Evolutionary conservation across 371 early-diverging fungal species (phyloP).

Genomic region (Mucor circinelloides): DNA sequence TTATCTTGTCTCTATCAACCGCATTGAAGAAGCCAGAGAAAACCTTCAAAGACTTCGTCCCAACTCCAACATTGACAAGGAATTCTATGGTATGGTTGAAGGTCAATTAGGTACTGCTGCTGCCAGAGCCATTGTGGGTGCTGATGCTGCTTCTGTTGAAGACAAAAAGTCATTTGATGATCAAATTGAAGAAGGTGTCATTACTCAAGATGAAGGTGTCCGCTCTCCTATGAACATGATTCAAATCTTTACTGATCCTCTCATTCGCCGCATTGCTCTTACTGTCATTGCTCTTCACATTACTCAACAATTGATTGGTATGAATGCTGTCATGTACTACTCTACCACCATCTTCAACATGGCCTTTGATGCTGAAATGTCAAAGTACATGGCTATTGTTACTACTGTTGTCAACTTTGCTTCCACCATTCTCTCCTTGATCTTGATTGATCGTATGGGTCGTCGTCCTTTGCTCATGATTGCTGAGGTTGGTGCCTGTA

Average conservation of each 20-base stretch:
- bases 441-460: slow-evolving; percentile 66
- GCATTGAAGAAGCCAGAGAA: slow-evolving; percentile 17
- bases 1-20: slow-evolving; percentile 17
- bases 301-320: slow-evolving; percentile 81
- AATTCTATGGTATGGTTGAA: slow-evolving; percentile 60
- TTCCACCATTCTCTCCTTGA: slow-evolving; percentile 51
- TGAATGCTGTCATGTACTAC: slow-evolving; percentile 84
- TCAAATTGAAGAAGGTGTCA: slow-evolving; percentile 9
- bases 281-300: slow-evolving; percentile 49
- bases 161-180: neutral
- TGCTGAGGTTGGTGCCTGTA: slow-evolving; percentile 57
- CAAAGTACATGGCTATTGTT: slow-evolving; percentile 60
- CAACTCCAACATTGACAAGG: slow-evolving; percentile 51
- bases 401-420: slow-evolving; percentile 66
- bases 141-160: slow-evolving; percentile 79
- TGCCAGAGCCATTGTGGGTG: slow-evolving; percentile 93
- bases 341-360: slow-evolving; percentile 69
- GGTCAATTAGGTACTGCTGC: slow-evolving; percentile 35
- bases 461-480: slow-evolving; percentile 62
- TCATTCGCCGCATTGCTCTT: slow-evolving; percentile 57
- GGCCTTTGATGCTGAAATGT: slow-evolving; percentile 45
- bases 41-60: slow-evolving; percentile 58
- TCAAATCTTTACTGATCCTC: slow-evolving; percentile 46
- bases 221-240: slow-evolving; percentile 28
- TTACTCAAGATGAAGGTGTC: neutral